phyloP scores from a whole-genome alignment of 495 filamentous ascomycete species.

The Parathielavia hyrcaniae region DNA sequence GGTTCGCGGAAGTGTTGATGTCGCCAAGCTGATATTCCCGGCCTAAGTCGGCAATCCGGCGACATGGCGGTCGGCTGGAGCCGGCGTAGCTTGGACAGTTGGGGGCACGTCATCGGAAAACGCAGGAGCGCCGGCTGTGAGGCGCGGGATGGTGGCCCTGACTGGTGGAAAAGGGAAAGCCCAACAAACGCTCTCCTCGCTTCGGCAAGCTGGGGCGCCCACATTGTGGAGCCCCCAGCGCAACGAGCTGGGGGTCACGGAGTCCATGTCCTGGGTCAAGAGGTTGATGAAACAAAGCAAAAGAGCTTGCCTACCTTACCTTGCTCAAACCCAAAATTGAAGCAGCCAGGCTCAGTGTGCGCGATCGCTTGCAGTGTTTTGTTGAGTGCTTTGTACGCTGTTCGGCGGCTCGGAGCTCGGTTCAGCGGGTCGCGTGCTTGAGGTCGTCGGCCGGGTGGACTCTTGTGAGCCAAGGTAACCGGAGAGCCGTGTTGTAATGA shows the following conservation, averaged over 20 bases:
- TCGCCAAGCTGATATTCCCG: slow-evolving; percentile 2
- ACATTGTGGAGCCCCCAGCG: slow-evolving; percentile 1
- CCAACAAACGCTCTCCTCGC: background rate
- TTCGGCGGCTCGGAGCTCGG: too few relatives aligned
- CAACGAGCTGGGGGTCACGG: background rate
- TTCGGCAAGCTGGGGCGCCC: slow-evolving; percentile 14
- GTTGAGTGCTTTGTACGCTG: background rate
- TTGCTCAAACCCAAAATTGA: background rate
- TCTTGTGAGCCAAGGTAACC: slow-evolving; percentile 4
- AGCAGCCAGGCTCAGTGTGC: background rate
- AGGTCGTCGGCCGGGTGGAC: slow-evolving; percentile 10
- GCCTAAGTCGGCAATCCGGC: slow-evolving; percentile 8
- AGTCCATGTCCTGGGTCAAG: background rate
- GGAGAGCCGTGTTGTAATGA: slow-evolving; percentile 5
- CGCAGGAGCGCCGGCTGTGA: slow-evolving; percentile 11
- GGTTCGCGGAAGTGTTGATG: background rate
- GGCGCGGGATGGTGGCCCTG: slow-evolving; percentile 4
- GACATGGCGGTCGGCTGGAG: slow-evolving; percentile 6
- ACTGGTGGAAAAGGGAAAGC: background rate
- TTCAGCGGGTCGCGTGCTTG: slow-evolving; percentile 27
- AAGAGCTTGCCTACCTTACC: background rate
- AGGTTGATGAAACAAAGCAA: background rate
- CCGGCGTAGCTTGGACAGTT: background rate
- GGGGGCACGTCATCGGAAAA: slow-evolving; percentile 5
- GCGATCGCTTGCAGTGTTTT: background rate